Evolutionary conservation across 768 basidiomycete genomes (phyloP), one percentile per base, ranked within the genome.

Genomic region (Hericium rajendrae): DNA sequence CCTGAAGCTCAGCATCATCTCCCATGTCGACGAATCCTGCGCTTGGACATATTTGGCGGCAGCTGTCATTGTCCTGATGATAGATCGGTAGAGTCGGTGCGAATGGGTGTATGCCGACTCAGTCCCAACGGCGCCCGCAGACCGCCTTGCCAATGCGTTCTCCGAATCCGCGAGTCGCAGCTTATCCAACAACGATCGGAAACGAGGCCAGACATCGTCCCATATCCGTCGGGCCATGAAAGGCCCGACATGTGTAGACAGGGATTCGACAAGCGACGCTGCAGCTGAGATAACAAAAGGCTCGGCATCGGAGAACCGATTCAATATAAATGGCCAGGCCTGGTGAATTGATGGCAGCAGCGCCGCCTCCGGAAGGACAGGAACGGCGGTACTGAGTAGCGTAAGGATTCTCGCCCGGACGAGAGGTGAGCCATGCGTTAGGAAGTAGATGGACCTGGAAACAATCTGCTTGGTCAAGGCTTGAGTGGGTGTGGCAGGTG

Each of bases 271-370:
- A 48, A 97, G 72, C 3, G 71, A 72, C 1, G 87, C 84, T 0
- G 91, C 85, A 22, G 88, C 86, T 55, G 80, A 80, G 60, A 93
- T 81, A 28, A 98, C 92, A 63, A 83, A 94, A 0, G 83, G 73
- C 66, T 94, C 88, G 0, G 75, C 48, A 65, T 93, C 91, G 13
- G 69, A 67, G 12, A 98, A 75, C 8, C 95, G 80, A 63, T 92
- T 92, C 56, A 98, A 72, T 62, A 99, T 82, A 69, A 86, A 91
- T n/a, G 92, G 91, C 97, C 97, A 99, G 2, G 90, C 87, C 20
- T 80, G 79, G 69, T 98, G 90, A 38, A 97, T 80, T 4, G 88
- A 78, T 2, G 93, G 89, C 41, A 98, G 78, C 16, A 97, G 78
- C 15, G 86, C 82, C 12, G 84, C 81, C 64, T 86, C 85, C 0